These are phyloP conservation scores for Aspergillus tanneri DNA, from an alignment of 2,329 filamentous ascomycete species.

Conservation along the genomic window DNA sequence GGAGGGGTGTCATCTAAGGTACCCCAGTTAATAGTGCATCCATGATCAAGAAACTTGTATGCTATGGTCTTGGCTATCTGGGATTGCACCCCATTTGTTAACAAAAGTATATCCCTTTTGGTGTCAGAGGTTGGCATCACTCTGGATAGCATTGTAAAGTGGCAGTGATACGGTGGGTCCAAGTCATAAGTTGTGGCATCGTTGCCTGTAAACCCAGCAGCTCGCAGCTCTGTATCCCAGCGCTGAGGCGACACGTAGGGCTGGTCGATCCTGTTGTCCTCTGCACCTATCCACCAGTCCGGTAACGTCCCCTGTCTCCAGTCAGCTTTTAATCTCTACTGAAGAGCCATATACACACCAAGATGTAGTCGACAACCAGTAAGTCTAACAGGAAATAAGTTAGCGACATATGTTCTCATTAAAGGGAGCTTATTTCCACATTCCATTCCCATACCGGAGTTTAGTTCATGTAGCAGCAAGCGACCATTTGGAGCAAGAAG, in stretches of 20 bases:
- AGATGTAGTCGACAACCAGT: background rate
- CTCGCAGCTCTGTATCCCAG: constrained; percentile 20
- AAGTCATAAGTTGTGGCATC: constrained; percentile 9
- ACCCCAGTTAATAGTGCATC: constrained; percentile 1
- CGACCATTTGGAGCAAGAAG: constrained; percentile 45
- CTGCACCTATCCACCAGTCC: constrained; percentile 40
- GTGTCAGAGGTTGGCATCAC: background rate
- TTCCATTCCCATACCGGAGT: constrained; percentile 5
- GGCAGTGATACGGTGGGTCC: background rate
- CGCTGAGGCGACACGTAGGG: background rate
- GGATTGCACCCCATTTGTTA: background rate
- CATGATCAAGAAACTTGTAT: background rate
- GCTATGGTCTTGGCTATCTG: background rate
- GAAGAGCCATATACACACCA: constrained; percentile 26
- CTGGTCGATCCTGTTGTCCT: constrained; percentile 18
- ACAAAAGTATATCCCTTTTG: background rate
- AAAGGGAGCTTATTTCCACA: constrained; percentile 8
- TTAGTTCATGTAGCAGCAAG: constrained; percentile 47
- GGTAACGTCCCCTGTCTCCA: constrained; percentile 30
- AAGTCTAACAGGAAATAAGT: constrained; percentile 19
- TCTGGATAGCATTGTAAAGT: constrained; percentile 7
- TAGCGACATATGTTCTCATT: background rate
- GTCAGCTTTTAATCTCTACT: constrained; percentile 43
- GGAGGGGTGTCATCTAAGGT: background rate
- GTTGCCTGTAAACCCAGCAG: constrained; percentile 18